Conservation (phyloP, 169 alveolate genomes). For the Plasmodium relictum region DNA sequence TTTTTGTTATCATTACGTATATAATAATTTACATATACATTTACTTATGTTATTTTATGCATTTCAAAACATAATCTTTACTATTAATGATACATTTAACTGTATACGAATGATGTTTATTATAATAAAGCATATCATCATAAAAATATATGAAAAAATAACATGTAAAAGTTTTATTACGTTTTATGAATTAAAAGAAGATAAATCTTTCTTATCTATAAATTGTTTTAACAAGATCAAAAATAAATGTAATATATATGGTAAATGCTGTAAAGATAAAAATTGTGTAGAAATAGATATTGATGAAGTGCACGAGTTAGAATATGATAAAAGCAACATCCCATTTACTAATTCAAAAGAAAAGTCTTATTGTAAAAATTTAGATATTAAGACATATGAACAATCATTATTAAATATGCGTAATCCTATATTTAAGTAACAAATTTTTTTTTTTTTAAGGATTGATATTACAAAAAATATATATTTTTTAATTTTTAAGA, state of each 20-base stretch:
- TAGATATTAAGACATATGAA: conserved; percentile 63
- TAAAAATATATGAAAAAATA: conserved; percentile 62
- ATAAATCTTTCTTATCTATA: conserved; percentile 43
- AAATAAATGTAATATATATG: conserved; percentile 21
- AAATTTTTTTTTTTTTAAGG: too few species aligned
- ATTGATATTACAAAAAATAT: too few species aligned
- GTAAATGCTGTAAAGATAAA: conserved; percentile 66
- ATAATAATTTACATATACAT: conserved; percentile 60
- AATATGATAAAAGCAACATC: conserved; percentile 35
- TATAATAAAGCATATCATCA: conserved; percentile 41
- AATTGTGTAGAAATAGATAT: conserved; percentile 72
- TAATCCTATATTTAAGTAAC: conserved; percentile 52
- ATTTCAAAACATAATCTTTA: conserved; percentile 54
- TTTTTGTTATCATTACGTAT: conserved; percentile 65
- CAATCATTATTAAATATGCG: conserved; percentile 60
- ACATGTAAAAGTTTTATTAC: conserved; percentile 72
- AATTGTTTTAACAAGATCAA: conserved; percentile 53
- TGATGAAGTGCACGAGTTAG: conserved; percentile 56
- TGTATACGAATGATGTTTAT: conserved; percentile 53
- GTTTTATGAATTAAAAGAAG: conserved; percentile 72
- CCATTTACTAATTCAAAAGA: conserved; percentile 21
- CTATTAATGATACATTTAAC: conserved; percentile 64
- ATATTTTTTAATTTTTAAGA: too few species aligned
- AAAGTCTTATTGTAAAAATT: conserved; percentile 59
- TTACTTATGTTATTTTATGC: conserved; percentile 69